phyloP scores from a whole-genome alignment of 2,329 filamentous ascomycete species.

The Fusarium clavum region DNA sequence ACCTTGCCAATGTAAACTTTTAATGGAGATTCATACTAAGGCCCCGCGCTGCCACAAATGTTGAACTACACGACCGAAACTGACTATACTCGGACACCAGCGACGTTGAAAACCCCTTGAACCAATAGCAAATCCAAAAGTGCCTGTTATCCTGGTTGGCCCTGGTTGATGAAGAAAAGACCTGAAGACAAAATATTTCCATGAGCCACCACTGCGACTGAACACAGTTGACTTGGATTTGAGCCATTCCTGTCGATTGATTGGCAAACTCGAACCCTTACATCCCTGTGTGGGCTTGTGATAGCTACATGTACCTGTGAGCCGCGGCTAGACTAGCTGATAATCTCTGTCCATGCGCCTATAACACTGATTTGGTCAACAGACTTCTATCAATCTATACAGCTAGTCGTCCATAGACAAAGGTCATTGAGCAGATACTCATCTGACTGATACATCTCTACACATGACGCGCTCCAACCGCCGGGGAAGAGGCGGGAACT shows the following conservation, averaged over 20 bases:
- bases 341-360: too few relatives aligned
- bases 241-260: background rate
- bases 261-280: background rate
- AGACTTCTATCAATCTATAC: too few relatives aligned
- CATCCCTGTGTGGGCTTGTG: accelerated
- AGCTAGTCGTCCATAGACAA: background rate
- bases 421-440: background rate
- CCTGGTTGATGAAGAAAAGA: background rate
- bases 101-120: background rate
- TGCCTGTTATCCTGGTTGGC: background rate
- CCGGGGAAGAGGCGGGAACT: background rate
- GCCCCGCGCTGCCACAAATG: accelerated
- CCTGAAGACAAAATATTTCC: accelerated
- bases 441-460: background rate
- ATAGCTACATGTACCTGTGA: background rate
- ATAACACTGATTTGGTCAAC: too few relatives aligned
- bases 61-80: accelerated
- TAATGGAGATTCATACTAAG: too few relatives aligned
- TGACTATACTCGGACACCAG: background rate
- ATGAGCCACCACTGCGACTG: background rate
- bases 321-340: too few relatives aligned
- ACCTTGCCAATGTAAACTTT: background rate
- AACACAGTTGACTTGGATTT: background rate
- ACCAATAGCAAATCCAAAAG: accelerated
- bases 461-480: background rate